Conservation (phyloP, 1,139 yeast genomes). For the Candida pseudocylindracea region DNA sequence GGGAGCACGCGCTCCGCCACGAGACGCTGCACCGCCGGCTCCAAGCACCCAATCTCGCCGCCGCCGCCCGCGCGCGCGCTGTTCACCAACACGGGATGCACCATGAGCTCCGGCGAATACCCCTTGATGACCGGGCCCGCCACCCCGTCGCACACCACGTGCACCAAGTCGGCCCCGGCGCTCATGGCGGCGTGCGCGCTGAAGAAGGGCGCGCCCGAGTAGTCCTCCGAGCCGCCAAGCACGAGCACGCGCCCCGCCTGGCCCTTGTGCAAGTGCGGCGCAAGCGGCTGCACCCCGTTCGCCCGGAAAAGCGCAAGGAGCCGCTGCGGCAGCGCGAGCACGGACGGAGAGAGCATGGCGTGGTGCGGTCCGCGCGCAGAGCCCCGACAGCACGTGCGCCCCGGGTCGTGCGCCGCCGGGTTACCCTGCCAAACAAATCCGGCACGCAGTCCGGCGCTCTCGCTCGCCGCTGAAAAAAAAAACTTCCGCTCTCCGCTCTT, state of each 20-base stretch:
- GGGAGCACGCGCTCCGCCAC: slow-evolving; percentile 26
- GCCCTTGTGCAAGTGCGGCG: slow-evolving; percentile 62
- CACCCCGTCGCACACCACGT: slow-evolving; percentile 54
- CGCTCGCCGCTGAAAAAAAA: neutral
- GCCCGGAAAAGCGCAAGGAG: slow-evolving; percentile 11
- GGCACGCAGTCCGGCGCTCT: no score
- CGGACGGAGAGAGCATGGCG: no score
- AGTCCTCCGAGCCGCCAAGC: slow-evolving; percentile 87
- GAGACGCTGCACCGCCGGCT: slow-evolving; percentile 3
- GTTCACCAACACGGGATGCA: slow-evolving; percentile 40
- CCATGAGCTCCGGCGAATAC: slow-evolving; percentile 89
- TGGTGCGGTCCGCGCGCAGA: no score
- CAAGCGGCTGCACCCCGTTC: slow-evolving; percentile 53
- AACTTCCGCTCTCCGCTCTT: neutral
- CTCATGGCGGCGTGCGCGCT: slow-evolving; percentile 69
- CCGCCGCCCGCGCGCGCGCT: slow-evolving; percentile 1
- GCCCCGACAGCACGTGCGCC: no score
- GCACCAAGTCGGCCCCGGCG: slow-evolving; percentile 78
- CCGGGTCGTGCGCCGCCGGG: no score
- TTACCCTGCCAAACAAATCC: no score
- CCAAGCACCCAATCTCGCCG: no score
- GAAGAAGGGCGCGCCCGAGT: slow-evolving; percentile 93
- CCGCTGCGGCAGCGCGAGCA: no score
- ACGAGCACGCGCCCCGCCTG: slow-evolving; percentile 80
- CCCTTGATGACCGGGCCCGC: slow-evolving; percentile 73